Percentiles rank a stretch among this genome's conserved stretches.
Evolutionary conservation across 2,329 filamentous ascomycete genomes (phyloP).

Genomic region (Alternaria alternata): DNA sequence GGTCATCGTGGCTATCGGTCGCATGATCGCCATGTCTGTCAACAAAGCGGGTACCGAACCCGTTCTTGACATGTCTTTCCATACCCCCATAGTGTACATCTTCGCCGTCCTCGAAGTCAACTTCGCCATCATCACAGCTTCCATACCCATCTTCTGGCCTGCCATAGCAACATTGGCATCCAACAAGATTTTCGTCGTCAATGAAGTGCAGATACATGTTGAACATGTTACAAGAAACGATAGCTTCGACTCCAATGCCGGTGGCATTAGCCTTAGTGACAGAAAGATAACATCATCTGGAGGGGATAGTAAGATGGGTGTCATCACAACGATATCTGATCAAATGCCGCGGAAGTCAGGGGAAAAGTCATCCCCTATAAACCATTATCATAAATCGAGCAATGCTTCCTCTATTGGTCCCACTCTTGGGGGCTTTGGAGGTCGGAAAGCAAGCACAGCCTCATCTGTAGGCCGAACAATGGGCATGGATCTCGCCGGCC

Average conservation of each 20-base stretch:
- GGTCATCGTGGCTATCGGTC: slow-evolving; percentile 38
- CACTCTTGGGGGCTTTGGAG: slow-evolving; percentile 15
- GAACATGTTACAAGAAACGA: slow-evolving; percentile 28
- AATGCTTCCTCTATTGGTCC: slow-evolving; percentile 25
- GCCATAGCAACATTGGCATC: slow-evolving; percentile 39
- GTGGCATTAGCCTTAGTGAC: slow-evolving; percentile 29
- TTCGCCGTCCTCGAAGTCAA: slow-evolving; percentile 50
- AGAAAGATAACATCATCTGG: slow-evolving; percentile 15
- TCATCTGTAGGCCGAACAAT: slow-evolving; percentile 24
- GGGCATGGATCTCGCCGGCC: slow-evolving; percentile 17
- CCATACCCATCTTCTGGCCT: slow-evolving; percentile 52
- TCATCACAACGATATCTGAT: slow-evolving; percentile 22
- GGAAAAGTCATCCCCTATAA: slow-evolving; percentile 2
- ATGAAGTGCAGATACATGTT: slow-evolving; percentile 48
- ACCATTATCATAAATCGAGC: slow-evolving; percentile 19
- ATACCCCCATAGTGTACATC: slow-evolving; percentile 42
- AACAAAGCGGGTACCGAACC: slow-evolving; percentile 45
- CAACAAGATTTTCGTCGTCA: slow-evolving; percentile 51
- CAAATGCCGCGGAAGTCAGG: slow-evolving; percentile 3
- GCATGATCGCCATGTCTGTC: slow-evolving; percentile 39
- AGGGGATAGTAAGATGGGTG: slow-evolving; percentile 20
- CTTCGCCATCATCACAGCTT: slow-evolving; percentile 49
- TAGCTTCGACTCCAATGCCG: slow-evolving; percentile 21
- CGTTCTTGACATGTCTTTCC: slow-evolving; percentile 40
- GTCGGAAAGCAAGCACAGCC: slow-evolving; percentile 17